Conservation (phyloP, 1,284 basidiomycete species). For the Ustilago cynodontis region DNA sequence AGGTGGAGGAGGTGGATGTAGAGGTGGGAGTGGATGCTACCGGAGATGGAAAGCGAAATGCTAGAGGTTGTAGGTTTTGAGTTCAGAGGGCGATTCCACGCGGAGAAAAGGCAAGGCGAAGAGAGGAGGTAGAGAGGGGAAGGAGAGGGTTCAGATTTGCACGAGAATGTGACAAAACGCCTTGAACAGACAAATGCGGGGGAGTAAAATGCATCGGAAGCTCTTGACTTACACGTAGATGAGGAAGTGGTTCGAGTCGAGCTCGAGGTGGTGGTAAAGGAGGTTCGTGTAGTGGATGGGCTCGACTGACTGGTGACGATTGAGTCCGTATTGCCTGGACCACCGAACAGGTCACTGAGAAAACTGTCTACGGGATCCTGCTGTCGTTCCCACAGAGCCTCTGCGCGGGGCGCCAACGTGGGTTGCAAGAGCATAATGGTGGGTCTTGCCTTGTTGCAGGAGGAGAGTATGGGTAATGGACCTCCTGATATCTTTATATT, state of each 20-base stretch:
- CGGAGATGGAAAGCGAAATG: slow-evolving; percentile 15
- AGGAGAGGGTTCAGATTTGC: neutral
- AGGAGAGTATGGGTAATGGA: too few relatives aligned
- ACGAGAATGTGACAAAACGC: neutral
- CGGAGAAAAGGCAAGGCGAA: neutral
- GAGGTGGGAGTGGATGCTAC: slow-evolving; percentile 28
- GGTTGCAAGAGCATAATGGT: slow-evolving; percentile 27
- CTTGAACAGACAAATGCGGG: too few relatives aligned
- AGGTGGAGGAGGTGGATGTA: slow-evolving; percentile 14
- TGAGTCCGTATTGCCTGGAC: slow-evolving; percentile 27
- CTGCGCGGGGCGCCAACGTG: slow-evolving; percentile 33
- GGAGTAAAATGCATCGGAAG: too few relatives aligned
- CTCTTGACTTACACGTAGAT: slow-evolving; percentile 22
- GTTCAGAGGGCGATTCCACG: neutral
- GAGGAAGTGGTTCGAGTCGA: slow-evolving; percentile 11
- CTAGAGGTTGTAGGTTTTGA: slow-evolving; percentile 1
- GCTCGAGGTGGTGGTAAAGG: slow-evolving; percentile 10
- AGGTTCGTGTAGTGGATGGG: slow-evolving; percentile 9
- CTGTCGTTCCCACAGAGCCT: slow-evolving; percentile 36
- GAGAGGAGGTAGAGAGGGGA: neutral
- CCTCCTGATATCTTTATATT: too few relatives aligned
- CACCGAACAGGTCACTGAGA: slow-evolving; percentile 15
- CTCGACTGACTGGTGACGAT: slow-evolving; percentile 13
- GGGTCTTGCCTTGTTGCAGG: neutral
- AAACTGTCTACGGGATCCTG: slow-evolving; percentile 24